Evolutionary conservation across 2,329 filamentous ascomycete genomes (phyloP).

Genomic region (Aspergillus fumigatiaffinis): DNA sequence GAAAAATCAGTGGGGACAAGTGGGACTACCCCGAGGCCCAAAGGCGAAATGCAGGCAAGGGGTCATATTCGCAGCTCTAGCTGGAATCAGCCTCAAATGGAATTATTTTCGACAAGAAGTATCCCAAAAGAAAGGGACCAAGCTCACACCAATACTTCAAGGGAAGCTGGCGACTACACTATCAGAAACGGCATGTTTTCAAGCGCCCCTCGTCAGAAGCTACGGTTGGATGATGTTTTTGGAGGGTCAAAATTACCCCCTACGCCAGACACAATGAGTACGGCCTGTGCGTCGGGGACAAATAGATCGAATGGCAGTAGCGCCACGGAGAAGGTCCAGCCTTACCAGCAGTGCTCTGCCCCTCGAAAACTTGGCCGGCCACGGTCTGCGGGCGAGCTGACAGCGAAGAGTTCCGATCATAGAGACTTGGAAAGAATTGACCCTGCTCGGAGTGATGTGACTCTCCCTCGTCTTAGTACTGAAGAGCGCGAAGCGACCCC

Average conservation of each 20-base stretch:
- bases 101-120: slow-evolving; percentile 12
- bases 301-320: slow-evolving; percentile 36
- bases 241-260: slow-evolving; percentile 34
- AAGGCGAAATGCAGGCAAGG: slow-evolving; percentile 14
- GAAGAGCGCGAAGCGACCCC: slow-evolving; percentile 22
- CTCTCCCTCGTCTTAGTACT: slow-evolving; percentile 19
- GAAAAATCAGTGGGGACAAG: slow-evolving; percentile 9
- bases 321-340: slow-evolving; percentile 23
- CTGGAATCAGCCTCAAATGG: slow-evolving; percentile 29
- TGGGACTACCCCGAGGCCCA: slow-evolving; percentile 14
- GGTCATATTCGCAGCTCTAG: slow-evolving; percentile 25
- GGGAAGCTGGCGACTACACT: slow-evolving; percentile 15
- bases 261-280: slow-evolving; percentile 44
- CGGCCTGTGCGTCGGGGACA: slow-evolving; percentile 27
- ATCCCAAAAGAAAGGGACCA: slow-evolving; percentile 16
- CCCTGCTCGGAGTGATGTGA: slow-evolving; percentile 30
- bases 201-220: slow-evolving; percentile 22
- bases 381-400: slow-evolving; percentile 33
- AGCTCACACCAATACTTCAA: slow-evolving; percentile 18
- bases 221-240: slow-evolving; percentile 31
- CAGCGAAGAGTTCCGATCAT: slow-evolving; percentile 29
- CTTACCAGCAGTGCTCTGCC: slow-evolving; percentile 19
- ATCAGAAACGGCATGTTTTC: slow-evolving; percentile 22
- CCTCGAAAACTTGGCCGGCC: slow-evolving; percentile 24
- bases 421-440: slow-evolving; percentile 28